Conservation (phyloP, 352 stramenopile species). For the Phytophthora fragariaefolia region DNA sequence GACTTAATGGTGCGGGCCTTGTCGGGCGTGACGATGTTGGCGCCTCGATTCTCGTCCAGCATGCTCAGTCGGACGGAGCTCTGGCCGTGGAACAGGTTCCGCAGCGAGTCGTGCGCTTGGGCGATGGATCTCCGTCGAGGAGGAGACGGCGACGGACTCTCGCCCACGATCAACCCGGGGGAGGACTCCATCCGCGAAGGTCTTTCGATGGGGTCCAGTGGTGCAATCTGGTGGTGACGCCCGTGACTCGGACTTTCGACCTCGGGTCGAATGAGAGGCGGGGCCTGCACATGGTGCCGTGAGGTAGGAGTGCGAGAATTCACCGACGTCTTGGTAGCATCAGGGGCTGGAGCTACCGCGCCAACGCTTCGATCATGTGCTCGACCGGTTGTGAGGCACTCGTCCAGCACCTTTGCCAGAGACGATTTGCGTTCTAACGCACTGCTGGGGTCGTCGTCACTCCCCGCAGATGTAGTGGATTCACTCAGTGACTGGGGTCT, state of each 20-base stretch:
- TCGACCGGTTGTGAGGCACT: constrained; percentile 14
- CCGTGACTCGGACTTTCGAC: neutral
- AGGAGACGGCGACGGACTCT: neutral
- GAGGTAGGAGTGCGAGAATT: constrained; percentile 3
- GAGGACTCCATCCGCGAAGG: neutral
- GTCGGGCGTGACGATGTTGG: neutral
- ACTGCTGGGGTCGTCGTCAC: constrained; percentile 4
- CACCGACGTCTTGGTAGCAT: neutral
- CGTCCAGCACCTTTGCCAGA: constrained; percentile 33
- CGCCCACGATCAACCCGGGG: neutral
- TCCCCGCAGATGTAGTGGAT: too few relatives aligned
- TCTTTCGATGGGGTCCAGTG: neutral
- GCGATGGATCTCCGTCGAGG: constrained; percentile 32
- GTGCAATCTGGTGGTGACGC: constrained; percentile 14
- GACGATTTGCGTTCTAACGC: constrained; percentile 27
- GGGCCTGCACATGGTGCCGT: constrained; percentile 21
- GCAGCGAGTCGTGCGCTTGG: constrained; percentile 51
- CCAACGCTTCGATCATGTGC: neutral
- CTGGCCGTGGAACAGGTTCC: constrained; percentile 28
- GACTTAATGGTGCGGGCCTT: constrained; percentile 8
- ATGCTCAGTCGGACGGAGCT: constrained; percentile 21
- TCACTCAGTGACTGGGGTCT: neutral
- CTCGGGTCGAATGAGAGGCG: constrained; percentile 1
- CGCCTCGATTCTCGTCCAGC: constrained; percentile 13
- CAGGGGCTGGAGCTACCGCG: neutral